A percentile compares a stretch with the other conserved stretches of the same genome.
phyloP scores from a whole-genome alignment of 495 filamentous ascomycete species.

The Aspergillus olivimuriae region DNA sequence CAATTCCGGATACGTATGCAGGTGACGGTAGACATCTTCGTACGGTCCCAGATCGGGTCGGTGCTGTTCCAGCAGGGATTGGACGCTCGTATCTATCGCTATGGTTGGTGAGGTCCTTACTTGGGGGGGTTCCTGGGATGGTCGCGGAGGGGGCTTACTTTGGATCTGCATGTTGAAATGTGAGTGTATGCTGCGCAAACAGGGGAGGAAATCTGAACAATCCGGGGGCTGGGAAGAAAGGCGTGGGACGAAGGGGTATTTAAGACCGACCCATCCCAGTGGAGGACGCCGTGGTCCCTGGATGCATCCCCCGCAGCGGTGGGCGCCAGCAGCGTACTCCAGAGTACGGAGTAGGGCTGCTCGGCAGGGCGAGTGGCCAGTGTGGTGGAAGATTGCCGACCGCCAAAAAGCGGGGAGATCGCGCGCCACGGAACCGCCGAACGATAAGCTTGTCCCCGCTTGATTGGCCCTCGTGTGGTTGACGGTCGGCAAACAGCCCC shows the following conservation, averaged over 20 bases:
- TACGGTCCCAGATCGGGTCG: slow-evolving; percentile 31
- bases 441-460: neutral
- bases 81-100: slow-evolving; percentile 3
- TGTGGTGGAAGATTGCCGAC: neutral
- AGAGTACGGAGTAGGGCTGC: no score
- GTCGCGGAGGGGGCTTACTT: neutral
- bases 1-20: slow-evolving; percentile 48
- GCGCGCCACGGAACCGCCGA: neutral
- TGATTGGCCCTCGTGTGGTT: neutral
- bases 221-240: neutral
- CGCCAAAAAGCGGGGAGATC: neutral
- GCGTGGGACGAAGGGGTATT: neutral
- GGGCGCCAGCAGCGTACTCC: no score
- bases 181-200: no score
- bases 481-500: neutral
- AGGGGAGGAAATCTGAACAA: neutral
- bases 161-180: neutral
- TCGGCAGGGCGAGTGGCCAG: no score
- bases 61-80: slow-evolving; percentile 14
- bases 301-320: no score
- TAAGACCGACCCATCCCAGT: no score
- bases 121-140: no score
- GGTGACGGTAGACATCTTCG: slow-evolving; percentile 39
- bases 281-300: no score
- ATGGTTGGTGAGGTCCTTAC: neutral